phyloP scores from a whole-genome alignment of 2,329 filamentous ascomycete genomes.

The Neoarthrinium moseri region DNA sequence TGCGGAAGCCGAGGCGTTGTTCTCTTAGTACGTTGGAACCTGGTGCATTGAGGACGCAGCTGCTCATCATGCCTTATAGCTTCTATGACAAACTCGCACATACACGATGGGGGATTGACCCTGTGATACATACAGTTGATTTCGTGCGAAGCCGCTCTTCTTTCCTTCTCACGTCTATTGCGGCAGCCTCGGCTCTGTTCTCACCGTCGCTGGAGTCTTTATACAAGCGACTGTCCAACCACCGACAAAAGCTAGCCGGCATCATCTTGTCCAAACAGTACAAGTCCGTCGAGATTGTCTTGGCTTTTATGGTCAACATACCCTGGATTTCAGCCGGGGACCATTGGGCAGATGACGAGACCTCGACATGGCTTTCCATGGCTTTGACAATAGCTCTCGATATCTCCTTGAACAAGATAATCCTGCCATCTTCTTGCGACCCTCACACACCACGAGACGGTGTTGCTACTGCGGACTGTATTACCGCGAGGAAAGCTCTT shows the following conservation, averaged over 20 bases:
- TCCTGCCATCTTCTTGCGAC: slow-evolving; percentile 53
- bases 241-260: slow-evolving; percentile 61
- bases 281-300: slow-evolving; percentile 70
- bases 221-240: slow-evolving; percentile 63
- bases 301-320: slow-evolving; percentile 74
- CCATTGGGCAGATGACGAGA: slow-evolving; percentile 71
- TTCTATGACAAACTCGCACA: slow-evolving; percentile 71
- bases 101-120: slow-evolving; percentile 73
- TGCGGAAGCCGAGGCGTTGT: slow-evolving; percentile 63
- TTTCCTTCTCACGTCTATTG: slow-evolving; percentile 70
- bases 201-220: slow-evolving; percentile 62
- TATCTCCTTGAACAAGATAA: slow-evolving; percentile 67
- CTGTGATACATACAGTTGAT: slow-evolving; percentile 60
- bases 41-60: not conserved
- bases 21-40: slow-evolving; percentile 55
- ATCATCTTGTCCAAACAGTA: slow-evolving; percentile 60
- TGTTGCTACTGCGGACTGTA: slow-evolving; percentile 64
- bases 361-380: slow-evolving; percentile 68
- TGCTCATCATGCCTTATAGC: slow-evolving; percentile 34
- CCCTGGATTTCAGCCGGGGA: slow-evolving; percentile 71
- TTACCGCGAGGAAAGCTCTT: slow-evolving; percentile 65
- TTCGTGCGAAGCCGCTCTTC: slow-evolving; percentile 68
- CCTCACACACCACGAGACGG: slow-evolving; percentile 41
- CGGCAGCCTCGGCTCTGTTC: slow-evolving; percentile 68
- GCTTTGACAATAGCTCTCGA: slow-evolving; percentile 69